Evolutionary conservation across 2,329 filamentous ascomycete species (phyloP).

Genomic region (Trichoderma sp.): DNA sequence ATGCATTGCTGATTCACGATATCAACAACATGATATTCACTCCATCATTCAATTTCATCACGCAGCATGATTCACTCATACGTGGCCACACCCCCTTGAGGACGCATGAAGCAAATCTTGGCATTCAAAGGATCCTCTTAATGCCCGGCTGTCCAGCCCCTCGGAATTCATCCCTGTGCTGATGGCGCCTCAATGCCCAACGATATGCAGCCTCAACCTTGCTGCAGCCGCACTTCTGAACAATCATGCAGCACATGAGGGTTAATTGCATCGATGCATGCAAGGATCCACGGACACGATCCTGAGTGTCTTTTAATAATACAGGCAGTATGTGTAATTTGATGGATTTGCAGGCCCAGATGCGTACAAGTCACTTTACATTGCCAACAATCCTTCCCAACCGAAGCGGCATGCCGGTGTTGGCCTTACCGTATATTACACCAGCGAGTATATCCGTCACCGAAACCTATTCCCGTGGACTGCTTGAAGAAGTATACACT

Average conservation of each 20-base stretch:
- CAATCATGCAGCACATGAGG: constrained; percentile 33
- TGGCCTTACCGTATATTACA: constrained; percentile 8
- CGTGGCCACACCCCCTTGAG: constrained; percentile 16
- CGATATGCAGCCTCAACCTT: constrained; percentile 40
- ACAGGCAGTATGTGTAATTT: neutral
- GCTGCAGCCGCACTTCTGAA: constrained; percentile 28
- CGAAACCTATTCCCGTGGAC: neutral
- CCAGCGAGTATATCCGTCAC: constrained; percentile 5
- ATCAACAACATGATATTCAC: neutral
- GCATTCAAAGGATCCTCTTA: constrained; percentile 5
- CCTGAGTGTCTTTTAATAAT: neutral
- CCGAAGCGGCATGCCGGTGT: neutral
- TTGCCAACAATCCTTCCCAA: constrained; percentile 14
- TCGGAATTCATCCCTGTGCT: constrained; percentile 47
- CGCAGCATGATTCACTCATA: neutral
- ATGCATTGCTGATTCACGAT: neutral
- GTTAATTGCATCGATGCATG: constrained; percentile 26
- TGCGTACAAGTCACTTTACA: constrained; percentile 25
- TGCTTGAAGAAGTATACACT: neutral
- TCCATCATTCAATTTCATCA: neutral
- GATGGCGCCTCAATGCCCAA: constrained; percentile 56
- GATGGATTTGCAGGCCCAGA: neutral
- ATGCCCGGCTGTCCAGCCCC: constrained; percentile 2
- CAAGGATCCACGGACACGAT: neutral
- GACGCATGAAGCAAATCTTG: constrained; percentile 1